Base-by-base conservation (phyloP, 2,329 filamentous ascomycete genomes). In the Thelonectria discophora region DNA sequence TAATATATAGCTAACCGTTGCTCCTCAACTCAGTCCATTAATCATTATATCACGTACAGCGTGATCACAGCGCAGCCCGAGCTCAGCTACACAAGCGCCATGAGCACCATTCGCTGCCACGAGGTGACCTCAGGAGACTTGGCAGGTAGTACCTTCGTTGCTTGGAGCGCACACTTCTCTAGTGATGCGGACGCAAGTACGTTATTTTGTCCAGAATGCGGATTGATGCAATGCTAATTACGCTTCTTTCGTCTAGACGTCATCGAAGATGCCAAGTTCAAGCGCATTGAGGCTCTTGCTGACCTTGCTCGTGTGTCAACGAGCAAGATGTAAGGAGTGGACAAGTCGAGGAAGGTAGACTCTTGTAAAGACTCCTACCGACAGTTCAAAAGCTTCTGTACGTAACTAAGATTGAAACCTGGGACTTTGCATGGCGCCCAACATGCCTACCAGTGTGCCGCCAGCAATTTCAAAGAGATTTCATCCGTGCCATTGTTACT, bases 11-110 rank as follows among this genome's bases (percentile, higher is more conserved):
- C 34, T 48, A 3, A 60, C 20, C 15, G 10, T 46, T 7, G 2
- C 20, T 21, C 8, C 10, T 40, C n/a, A 11, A 4, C 34, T 13
- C 63, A 89, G 87, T 84, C 83, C 65, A 88, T 91, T 80, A 86
- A 91, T 75, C 88, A 91, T 81, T 91, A 83, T 81, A 90, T 92
- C 77, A 91, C 89, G 62, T 92, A 91, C 82, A 87, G 84, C 65
- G 81, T 91, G 78, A 91, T 92, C 78, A 84, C 86, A 10, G 83
- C 88, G 24, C 80, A 86, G 76, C 88, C 88, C 10, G 84, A 86
- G 65, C 80, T 91, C 59, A 83, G 80, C 62, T 91, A 91, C 79
- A 87, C 87, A 50, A 86, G 83, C 48, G 87, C 88, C 55, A 79
- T 90, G 67, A 88, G 85, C 78, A 91, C 88, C 51, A 84, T 92